phyloP scores from a whole-genome alignment of 139 green algal genomes.

The Coelastrella sp. region DNA sequence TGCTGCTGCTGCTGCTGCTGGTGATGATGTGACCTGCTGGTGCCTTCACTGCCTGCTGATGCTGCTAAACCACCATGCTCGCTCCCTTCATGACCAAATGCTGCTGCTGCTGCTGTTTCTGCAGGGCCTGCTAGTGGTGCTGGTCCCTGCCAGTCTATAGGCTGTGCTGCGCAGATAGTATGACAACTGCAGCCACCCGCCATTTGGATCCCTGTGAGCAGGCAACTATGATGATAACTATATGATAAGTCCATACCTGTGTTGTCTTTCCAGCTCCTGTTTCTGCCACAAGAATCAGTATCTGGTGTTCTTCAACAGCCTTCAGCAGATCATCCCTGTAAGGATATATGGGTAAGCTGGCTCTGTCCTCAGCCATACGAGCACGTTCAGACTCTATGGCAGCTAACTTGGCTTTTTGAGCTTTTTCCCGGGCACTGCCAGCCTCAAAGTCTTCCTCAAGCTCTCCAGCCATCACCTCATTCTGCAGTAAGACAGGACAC shows the following conservation, averaged over 20 bases:
- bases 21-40: no score
- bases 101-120: conserved; percentile 15
- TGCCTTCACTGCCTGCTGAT: conserved; percentile 10
- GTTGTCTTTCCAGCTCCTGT: conserved; percentile 96
- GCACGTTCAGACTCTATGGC: conserved; percentile 68
- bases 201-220: no score
- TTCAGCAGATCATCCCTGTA: conserved; percentile 85
- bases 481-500: background rate
- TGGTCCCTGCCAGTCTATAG: conserved; percentile 29
- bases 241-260: conserved; percentile 56
- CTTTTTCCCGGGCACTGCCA: conserved; percentile 1
- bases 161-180: conserved; percentile 2
- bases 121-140: conserved; percentile 29
- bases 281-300: conserved; percentile 97
- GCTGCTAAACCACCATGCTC: background rate
- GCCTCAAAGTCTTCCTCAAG: conserved; percentile 48
- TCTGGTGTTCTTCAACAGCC: conserved; percentile 89
- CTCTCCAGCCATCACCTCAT: conserved; percentile 65
- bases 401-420: conserved; percentile 28
- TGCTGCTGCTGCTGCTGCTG: background rate
- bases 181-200: no score
- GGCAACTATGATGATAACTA: background rate
- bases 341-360: conserved; percentile 89
- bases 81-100: background rate
- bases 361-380: conserved; percentile 80